Percentiles rank a stretch among this genome's conserved stretches.
These are phyloP conservation scores for Arachis hypogaea DNA, from an alignment of 306 rosid species.

Conservation along the genomic window DNA sequence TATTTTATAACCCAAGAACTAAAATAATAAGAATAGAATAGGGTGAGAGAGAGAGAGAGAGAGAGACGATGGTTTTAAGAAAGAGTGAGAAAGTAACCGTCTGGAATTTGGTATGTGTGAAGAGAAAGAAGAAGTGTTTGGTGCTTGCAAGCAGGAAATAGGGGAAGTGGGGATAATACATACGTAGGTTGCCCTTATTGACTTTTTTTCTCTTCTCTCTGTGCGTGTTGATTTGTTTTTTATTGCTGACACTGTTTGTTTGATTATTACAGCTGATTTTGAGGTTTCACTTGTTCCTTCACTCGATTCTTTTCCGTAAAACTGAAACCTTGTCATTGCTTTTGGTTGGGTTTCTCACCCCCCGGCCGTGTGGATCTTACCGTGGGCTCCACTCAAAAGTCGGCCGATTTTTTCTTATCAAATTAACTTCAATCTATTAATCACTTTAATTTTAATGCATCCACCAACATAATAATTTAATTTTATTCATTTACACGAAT, in stretches of 20 bases:
- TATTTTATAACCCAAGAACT: background rate
- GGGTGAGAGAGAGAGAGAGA: background rate
- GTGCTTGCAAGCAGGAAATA: too few species aligned
- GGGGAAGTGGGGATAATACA: background rate
- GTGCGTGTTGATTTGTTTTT: conserved; percentile 29
- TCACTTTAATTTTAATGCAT: too few species aligned
- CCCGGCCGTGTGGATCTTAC: background rate
- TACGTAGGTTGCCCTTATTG: conserved; percentile 59
- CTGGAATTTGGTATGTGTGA: background rate
- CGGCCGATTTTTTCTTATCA: conserved; percentile 26
- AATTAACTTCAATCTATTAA: too few species aligned
- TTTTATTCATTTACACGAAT: too few species aligned
- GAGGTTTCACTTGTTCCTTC: conserved; percentile 17
- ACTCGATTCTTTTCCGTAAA: too few species aligned
- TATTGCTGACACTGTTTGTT: conserved; percentile 47
- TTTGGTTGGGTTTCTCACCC: conserved; percentile 35
- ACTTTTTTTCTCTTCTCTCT: conserved; percentile 43
- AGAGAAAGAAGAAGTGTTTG: background rate
- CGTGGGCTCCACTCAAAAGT: conserved; percentile 44
- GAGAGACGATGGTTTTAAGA: conserved; percentile 28
- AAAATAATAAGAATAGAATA: background rate
- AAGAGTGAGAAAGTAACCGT: conserved; percentile 32
- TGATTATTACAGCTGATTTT: conserved; percentile 49
- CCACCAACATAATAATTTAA: too few species aligned
- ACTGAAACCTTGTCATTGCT: too few species aligned